These are phyloP conservation scores for Aspergillus steynii DNA, from an alignment of 495 filamentous ascomycete genomes.

Conservation along the genomic window DNA sequence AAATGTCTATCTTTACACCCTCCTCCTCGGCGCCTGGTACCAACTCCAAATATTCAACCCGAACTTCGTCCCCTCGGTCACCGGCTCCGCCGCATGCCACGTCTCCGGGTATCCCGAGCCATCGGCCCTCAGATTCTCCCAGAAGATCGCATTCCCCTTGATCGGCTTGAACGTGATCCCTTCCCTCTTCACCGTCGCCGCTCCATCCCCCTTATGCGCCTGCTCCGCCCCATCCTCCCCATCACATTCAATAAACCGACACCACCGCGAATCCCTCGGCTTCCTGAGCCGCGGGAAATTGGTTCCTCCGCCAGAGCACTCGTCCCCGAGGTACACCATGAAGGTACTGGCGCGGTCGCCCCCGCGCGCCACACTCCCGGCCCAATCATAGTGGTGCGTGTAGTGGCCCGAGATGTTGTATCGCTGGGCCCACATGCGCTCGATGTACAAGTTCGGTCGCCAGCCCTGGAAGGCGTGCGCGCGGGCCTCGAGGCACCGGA, in stretches of 20 bases:
- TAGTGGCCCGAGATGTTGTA: slow-evolving; percentile 61
- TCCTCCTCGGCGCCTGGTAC: slow-evolving; percentile 41
- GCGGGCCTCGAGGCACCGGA: slow-evolving; percentile 68
- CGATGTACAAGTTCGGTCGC: slow-evolving; percentile 58
- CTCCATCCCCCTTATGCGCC: neutral
- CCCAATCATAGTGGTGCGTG: slow-evolving; percentile 61
- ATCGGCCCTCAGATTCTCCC: slow-evolving; percentile 67
- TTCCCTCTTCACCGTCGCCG: slow-evolving; percentile 22
- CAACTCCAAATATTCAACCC: slow-evolving; percentile 81
- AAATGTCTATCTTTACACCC: slow-evolving; percentile 6
- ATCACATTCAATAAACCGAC: slow-evolving; percentile 60
- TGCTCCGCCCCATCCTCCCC: slow-evolving; percentile 34
- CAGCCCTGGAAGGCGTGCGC: slow-evolving; percentile 72
- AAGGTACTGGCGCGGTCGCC: slow-evolving; percentile 56
- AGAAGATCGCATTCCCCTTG: slow-evolving; percentile 72
- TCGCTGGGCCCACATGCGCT: slow-evolving; percentile 61
- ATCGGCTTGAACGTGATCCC: slow-evolving; percentile 68
- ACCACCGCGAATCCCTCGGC: slow-evolving; percentile 52
- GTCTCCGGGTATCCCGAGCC: slow-evolving; percentile 64
- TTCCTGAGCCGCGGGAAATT: slow-evolving; percentile 54
- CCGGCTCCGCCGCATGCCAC: slow-evolving; percentile 70
- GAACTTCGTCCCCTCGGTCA: slow-evolving; percentile 66
- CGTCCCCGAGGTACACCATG: slow-evolving; percentile 62
- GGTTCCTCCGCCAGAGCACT: slow-evolving; percentile 63
- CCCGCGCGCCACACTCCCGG: slow-evolving; percentile 38